Evolutionary conservation across 148 eudicot genomes (phyloP), one percentile per base, ranked within the genome.

Genomic region (Rhododendron henanense): DNA sequence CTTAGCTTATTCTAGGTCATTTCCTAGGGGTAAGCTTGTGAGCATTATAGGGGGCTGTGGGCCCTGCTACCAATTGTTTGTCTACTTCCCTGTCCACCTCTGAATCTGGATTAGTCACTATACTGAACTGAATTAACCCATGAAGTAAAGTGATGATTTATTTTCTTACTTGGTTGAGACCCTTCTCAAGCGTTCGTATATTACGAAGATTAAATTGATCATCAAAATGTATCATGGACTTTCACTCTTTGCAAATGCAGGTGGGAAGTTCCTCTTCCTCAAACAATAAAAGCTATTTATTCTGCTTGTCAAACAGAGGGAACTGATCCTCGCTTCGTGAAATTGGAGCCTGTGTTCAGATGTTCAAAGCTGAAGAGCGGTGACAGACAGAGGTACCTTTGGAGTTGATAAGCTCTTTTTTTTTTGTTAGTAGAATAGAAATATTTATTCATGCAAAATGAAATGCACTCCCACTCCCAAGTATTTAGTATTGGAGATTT

Each of bases 241-340:
- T 31, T 53, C 75, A 28, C 75, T 69, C 33, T 84, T 63, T 81
- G 83, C 37, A 48, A 81, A 80, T 92, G 88, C 94, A 96, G 99
- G 87, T 97, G 98, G 99, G 98, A 97, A 85, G 90, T 97, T 84
- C 99, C 98, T 88, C 89, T 91, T 85, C 96, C 95, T 85, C 91
- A 85, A 85, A 89, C 93, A 77, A 88, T 94, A 45, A 91, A 90
- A 87, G 78, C 75, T 78, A 90, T 95, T 18, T 95, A 91, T 90
- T 90, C 94, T 85, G 85, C 91, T 81, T 86, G 77, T 78, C 85
- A 86, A 63, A 88, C 83, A 75, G 91, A 93, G 84, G 90, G 81
- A 84, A 88, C 86, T 85, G 98, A 95, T 92, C 98, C 99, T 75
- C 98, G 98, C 41, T 97, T 95, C 84, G 82, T 93, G 48, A 95